These are phyloP conservation scores for Sarocladium oryzae DNA, from an alignment of 2,329 filamentous ascomycete genomes.

Conservation along the genomic window DNA sequence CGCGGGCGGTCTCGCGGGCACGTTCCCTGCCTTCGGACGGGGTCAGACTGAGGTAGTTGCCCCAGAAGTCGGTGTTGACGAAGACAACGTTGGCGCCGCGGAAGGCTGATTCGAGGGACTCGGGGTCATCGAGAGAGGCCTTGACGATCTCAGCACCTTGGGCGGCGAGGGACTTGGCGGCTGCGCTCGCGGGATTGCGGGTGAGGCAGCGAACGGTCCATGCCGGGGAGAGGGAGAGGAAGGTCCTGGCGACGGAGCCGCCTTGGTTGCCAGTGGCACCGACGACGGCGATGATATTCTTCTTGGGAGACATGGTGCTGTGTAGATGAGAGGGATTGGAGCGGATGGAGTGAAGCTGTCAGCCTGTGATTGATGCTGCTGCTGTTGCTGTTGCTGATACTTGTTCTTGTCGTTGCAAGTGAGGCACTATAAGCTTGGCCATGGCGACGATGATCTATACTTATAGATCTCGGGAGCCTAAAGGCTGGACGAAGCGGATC, in stretches of 20 bases:
- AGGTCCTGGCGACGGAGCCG: slow-evolving; percentile 37
- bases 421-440: no score
- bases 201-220: slow-evolving; percentile 41
- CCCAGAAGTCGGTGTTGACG: slow-evolving; percentile 46
- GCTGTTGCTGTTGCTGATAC: no score
- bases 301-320: slow-evolving; percentile 5
- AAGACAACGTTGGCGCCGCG: slow-evolving; percentile 40
- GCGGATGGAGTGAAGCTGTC: no score
- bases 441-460: no score
- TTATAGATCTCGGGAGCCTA: no score
- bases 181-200: slow-evolving; percentile 31
- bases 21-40: slow-evolving; percentile 21
- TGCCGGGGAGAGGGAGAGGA: slow-evolving; percentile 25
- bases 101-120: slow-evolving; percentile 33
- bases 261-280: slow-evolving; percentile 43
- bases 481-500: no score
- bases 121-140: slow-evolving; percentile 35
- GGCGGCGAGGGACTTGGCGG: slow-evolving; percentile 30
- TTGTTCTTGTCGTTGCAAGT: no score
- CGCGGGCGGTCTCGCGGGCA: slow-evolving; percentile 31
- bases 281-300: slow-evolving; percentile 33
- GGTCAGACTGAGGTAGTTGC: slow-evolving; percentile 26
- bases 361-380: no score
- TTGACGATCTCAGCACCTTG: slow-evolving; percentile 35
- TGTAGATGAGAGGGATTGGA: no score